Conservation (phyloP, 2,329 filamentous ascomycete genomes). For the Trichoderma sp. region DNA sequence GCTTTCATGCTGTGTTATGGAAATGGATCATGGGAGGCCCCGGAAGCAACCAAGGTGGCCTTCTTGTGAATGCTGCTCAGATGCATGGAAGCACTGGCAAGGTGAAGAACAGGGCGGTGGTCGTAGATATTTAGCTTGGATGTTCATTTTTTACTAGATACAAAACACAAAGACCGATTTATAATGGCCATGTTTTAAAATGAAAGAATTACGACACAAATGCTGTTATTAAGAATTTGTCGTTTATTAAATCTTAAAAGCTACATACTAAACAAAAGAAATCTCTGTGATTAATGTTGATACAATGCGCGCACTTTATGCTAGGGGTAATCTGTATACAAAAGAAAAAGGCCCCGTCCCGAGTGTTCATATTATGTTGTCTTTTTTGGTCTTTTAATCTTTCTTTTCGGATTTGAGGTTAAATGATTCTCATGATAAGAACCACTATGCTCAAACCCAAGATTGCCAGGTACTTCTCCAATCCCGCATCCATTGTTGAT, state of each 20-base stretch:
- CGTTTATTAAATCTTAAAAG: background rate
- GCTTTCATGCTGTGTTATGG: conserved; percentile 52
- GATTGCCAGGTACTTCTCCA: background rate
- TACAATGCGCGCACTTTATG: background rate
- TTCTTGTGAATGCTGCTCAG: conserved; percentile 60
- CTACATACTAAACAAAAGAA: background rate
- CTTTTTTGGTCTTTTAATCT: background rate
- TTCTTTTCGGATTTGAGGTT: background rate
- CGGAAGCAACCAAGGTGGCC: conserved; percentile 49
- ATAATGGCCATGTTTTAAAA: background rate
- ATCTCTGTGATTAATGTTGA: background rate
- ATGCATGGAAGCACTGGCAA: conserved; percentile 56
- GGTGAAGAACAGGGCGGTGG: conserved; percentile 43
- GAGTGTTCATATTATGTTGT: background rate
- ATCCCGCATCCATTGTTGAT: background rate
- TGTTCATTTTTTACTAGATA: background rate
- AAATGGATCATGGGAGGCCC: conserved; percentile 59
- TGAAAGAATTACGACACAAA: background rate
- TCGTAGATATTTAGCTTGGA: conserved; percentile 36
- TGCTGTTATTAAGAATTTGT: background rate
- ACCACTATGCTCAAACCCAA: background rate
- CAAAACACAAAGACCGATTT: background rate
- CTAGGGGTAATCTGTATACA: conserved; percentile 4
- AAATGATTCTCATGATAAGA: background rate
- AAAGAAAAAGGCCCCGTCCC: background rate